phyloP scores from a whole-genome alignment of 495 filamentous ascomycete genomes.

The Rusavskia elegans region DNA sequence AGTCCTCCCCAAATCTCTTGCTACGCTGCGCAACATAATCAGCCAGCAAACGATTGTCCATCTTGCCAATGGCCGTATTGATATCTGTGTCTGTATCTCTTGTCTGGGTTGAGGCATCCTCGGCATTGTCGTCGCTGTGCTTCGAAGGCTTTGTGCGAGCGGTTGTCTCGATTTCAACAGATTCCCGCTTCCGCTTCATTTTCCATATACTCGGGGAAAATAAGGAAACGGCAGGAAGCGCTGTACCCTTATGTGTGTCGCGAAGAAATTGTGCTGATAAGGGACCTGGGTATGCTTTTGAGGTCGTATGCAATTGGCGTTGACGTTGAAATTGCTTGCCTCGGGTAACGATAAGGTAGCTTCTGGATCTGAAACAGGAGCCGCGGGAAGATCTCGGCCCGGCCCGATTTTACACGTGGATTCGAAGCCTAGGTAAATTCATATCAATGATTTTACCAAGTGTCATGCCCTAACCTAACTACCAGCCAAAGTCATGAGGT shows the following conservation, averaged over 20 bases:
- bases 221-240: background rate
- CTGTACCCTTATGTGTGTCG: background rate
- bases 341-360: no score
- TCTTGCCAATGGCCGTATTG: conserved; percentile 62
- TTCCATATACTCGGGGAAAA: background rate
- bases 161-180: background rate
- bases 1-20: conserved; percentile 56
- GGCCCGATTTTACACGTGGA: no score
- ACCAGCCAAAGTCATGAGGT: no score
- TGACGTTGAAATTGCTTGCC: no score
- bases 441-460: no score
- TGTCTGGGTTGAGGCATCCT: conserved; percentile 41
- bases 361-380: no score
- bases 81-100: conserved; percentile 44
- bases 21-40: conserved; percentile 74
- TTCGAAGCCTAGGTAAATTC: no score
- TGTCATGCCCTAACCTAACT: no score
- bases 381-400: no score
- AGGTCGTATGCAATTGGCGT: no score
- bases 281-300: no score
- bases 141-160: conserved; percentile 15
- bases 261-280: background rate
- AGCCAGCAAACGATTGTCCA: conserved; percentile 70
- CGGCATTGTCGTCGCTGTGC: conserved; percentile 30
- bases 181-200: background rate